Evolutionary conservation across 2,329 filamentous ascomycete species (phyloP), one percentile per base, ranked within the genome.

Genomic region (Clarireedia hainanense): DNA sequence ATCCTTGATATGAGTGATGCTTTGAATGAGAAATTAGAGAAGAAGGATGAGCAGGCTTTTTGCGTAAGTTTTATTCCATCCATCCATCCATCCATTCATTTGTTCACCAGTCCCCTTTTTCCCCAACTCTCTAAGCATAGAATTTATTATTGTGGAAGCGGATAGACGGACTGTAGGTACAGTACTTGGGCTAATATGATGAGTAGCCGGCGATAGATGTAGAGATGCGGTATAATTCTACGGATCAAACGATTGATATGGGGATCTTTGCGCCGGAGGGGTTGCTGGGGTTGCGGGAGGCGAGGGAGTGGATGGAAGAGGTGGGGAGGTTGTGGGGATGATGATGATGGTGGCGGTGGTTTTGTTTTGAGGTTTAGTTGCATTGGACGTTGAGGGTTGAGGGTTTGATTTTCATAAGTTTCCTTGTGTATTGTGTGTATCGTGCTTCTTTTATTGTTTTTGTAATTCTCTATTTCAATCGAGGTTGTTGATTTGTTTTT

Each of bases 131-230:
- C 17, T 30, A n/a, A 51, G 20, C 20, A 20, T 20, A 20, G 20
- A 20, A 20, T 2, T 20, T 20, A 20, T 20, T 20, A 20, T 20
- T 20, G 20, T 20, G 20, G 20, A 20, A 20, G 20, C 20, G 20
- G 20, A 20, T 20, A 20, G 20, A 20, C 2, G 20, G 20, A 20
- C 20, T 20, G 20, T 20, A 3, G 20, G 20, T 20, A 20, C 20
- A 20, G 20, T 20, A 20, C 30, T 17, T 37, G 39, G 36, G 27
- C 7, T 46, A 23, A 24, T 30, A 58, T 60, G 26, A 9, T 10
- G n/a, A 23, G 7, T 43, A 69, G 67, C 58, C 65, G 37, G 60
- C 66, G 0, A 52, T 69, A 5, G 68, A 70, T 65, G 53, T 70
- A 26, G 68, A 70, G 43, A 47, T 70, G 0, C 59, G 63, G 46